Conservation (phyloP, 148 eudicot genomes). For the Silene uniflora region DNA sequence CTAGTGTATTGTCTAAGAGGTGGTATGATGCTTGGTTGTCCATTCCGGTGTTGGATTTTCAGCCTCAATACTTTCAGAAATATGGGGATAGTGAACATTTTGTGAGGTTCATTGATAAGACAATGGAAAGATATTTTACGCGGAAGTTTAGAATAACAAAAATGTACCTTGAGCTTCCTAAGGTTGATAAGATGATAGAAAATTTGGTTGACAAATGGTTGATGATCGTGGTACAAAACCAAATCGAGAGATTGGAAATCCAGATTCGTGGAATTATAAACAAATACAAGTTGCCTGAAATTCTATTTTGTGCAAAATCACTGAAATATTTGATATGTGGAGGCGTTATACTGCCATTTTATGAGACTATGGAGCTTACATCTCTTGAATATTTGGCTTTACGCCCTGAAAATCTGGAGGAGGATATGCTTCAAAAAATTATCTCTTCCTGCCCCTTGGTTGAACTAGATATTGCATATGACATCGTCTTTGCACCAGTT, state of each 20-base stretch:
- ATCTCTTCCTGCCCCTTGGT: slow-evolving; percentile 1
- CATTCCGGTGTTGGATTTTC: neutral
- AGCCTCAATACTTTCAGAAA: too few species aligned
- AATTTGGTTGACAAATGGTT: neutral
- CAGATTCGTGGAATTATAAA: neutral
- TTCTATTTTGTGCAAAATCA: slow-evolving; percentile 7
- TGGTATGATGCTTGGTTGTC: neutral
- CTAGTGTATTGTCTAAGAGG: neutral
- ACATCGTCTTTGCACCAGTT: neutral
- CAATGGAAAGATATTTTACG: slow-evolving; percentile 1
- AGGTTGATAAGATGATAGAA: neutral
- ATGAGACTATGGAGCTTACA: neutral
- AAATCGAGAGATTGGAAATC: slow-evolving; percentile 1
- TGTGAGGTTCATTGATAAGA: neutral
- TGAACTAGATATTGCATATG: neutral
- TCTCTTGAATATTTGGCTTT: slow-evolving; percentile 2
- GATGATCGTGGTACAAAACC: slow-evolving; percentile 4
- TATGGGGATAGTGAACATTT: neutral
- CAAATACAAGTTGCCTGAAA: neutral
- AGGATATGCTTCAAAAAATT: neutral
- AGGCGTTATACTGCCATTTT: neutral
- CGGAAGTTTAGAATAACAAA: neutral
- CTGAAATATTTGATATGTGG: neutral
- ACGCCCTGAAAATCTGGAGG: neutral
- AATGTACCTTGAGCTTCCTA: neutral